Evolutionary conservation across 768 basidiomycete genomes (phyloP).

Genomic region (Scleroderma citrinum): DNA sequence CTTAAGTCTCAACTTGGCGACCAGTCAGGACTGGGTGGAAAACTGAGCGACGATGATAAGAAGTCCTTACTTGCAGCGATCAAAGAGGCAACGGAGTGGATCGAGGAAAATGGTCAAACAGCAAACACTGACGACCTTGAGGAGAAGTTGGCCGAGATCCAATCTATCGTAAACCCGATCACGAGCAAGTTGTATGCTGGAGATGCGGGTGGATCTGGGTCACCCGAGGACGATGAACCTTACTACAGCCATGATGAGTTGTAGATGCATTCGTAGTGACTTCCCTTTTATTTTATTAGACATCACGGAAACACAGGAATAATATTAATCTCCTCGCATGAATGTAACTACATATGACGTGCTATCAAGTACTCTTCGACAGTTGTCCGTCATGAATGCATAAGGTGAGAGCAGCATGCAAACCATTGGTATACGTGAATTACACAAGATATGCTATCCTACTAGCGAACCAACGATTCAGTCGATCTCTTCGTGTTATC

Average conservation of each 20-base stretch:
- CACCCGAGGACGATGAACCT: conserved; percentile 35
- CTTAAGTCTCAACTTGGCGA: conserved; percentile 86
- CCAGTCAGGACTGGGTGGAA: conserved; percentile 86
- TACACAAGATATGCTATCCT: too few relatives aligned
- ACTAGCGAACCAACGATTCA: too few relatives aligned
- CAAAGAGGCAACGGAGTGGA: conserved; percentile 90
- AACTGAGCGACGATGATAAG: conserved; percentile 76
- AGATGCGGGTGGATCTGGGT: conserved; percentile 26
- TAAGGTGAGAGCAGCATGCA: too few relatives aligned
- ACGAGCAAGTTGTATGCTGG: conserved; percentile 71
- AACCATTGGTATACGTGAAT: too few relatives aligned
- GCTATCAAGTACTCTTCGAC: too few relatives aligned
- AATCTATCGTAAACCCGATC: conserved; percentile 74
- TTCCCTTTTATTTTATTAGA: neutral
- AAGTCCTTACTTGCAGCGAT: conserved; percentile 72
- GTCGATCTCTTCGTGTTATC: too few relatives aligned
- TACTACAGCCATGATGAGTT: conserved; percentile 50
- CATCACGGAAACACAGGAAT: neutral
- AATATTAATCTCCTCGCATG: too few relatives aligned
- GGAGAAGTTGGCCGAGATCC: conserved; percentile 79
- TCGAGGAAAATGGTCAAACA: conserved; percentile 72
- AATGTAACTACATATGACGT: too few relatives aligned
- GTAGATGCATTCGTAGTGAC: conserved; percentile 16
- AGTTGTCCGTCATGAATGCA: too few relatives aligned
- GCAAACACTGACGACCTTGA: conserved; percentile 87